These are phyloP conservation scores for Zygosaccharomyces sapae DNA, from an alignment of 1,139 yeast genomes.

Conservation along the genomic window DNA sequence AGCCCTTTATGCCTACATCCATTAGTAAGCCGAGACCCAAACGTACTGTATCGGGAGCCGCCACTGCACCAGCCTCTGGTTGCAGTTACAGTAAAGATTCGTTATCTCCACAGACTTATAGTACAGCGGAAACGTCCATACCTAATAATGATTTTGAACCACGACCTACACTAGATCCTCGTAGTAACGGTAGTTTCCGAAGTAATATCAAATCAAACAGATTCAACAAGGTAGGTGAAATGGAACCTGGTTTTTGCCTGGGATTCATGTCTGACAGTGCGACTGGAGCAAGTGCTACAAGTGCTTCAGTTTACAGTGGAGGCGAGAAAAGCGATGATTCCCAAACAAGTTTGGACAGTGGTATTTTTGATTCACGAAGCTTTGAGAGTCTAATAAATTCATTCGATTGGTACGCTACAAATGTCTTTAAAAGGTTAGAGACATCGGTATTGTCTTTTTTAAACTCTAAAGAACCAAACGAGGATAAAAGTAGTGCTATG, in stretches of 20 bases:
- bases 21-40: not conserved
- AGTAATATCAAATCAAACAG: not conserved
- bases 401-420: slow-evolving; percentile 6
- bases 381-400: not conserved
- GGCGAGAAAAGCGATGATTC: not conserved
- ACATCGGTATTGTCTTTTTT: slow-evolving; percentile 12
- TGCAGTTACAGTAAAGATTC: not conserved
- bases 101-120: slow-evolving; percentile 1
- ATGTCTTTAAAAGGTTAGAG: slow-evolving; percentile 11
- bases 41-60: slow-evolving; percentile 3
- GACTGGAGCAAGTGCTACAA: not conserved
- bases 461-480: not conserved
- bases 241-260: not conserved
- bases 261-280: not conserved
- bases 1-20: not conserved
- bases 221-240: not conserved
- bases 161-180: slow-evolving; percentile 4
- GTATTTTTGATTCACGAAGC: not conserved
- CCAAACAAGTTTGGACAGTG: not conserved
- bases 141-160: not conserved
- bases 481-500: not conserved
- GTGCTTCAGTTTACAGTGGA: not conserved
- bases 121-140: not conserved
- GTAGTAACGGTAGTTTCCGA: slow-evolving; percentile 4
- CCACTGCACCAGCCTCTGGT: slow-evolving; percentile 1